phyloP scores from a whole-genome alignment of 1,139 yeast genomes.

The Geotrichum candidum region DNA sequence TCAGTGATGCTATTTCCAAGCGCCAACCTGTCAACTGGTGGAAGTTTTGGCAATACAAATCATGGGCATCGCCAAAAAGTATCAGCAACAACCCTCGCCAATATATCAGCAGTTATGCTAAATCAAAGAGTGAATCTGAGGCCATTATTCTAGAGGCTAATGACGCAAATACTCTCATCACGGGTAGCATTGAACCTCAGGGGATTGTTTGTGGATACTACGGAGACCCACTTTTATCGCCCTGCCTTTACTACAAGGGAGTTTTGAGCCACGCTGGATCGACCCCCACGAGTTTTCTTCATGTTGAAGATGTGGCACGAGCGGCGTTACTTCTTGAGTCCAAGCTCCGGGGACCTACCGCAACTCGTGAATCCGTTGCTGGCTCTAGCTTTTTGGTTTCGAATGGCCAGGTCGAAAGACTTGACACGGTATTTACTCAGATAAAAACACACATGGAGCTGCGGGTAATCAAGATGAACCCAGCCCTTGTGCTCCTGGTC shows the following conservation, averaged over 20 bases:
- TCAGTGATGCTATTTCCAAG: conserved; percentile 26
- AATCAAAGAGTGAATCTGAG: conserved; percentile 22
- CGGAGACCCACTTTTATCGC: conserved; percentile 29
- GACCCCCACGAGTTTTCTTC: conserved; percentile 28
- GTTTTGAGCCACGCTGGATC: conserved; percentile 27
- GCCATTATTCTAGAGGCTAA: conserved; percentile 15
- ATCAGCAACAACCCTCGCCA: background rate
- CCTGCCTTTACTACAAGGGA: conserved; percentile 25
- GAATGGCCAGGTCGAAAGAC: conserved; percentile 14
- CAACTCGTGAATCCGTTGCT: conserved; percentile 1
- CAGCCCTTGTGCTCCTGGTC: conserved; percentile 13
- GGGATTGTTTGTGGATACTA: conserved; percentile 31
- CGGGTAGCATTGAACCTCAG: conserved; percentile 24
- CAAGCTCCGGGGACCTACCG: conserved; percentile 18
- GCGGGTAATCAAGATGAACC: conserved; percentile 13
- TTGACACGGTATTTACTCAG: conserved; percentile 9
- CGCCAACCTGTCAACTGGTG: conserved; percentile 23
- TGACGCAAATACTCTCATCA: conserved; percentile 7
- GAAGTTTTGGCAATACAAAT: conserved; percentile 20
- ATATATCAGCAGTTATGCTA: conserved; percentile 27
- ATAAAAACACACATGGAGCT: conserved; percentile 1
- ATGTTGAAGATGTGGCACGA: conserved; percentile 32
- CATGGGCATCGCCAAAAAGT: conserved; percentile 13
- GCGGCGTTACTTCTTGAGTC: conserved; percentile 28
- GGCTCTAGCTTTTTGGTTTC: conserved; percentile 16